phyloP scores from a whole-genome alignment of 805 yeast species.

The Wickerhamiella occidentalis region DNA sequence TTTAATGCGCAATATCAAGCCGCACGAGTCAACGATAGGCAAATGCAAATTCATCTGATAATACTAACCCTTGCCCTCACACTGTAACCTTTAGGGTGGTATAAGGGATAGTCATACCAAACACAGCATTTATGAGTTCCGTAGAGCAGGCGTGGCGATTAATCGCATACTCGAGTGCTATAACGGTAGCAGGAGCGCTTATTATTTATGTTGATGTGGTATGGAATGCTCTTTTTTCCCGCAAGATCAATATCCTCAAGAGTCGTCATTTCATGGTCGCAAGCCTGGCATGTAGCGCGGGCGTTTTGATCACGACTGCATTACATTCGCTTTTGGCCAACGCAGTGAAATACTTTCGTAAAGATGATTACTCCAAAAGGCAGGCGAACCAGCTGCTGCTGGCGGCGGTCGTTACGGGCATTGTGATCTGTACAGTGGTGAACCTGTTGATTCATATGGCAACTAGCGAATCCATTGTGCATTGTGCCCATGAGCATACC shows the following conservation, averaged over 20 bases:
- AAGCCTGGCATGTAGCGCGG: slow-evolving; percentile 67
- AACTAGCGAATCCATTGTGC: slow-evolving; percentile 74
- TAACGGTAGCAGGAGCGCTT: slow-evolving; percentile 61
- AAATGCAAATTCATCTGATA: not conserved
- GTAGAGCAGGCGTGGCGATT: slow-evolving; percentile 37
- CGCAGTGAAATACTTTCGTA: slow-evolving; percentile 36
- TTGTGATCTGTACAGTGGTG: slow-evolving; percentile 43
- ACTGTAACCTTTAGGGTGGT: not conserved
- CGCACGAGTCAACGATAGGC: not conserved
- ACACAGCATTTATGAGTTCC: not conserved
- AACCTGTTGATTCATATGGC: slow-evolving; percentile 57
- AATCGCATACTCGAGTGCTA: slow-evolving; percentile 50
- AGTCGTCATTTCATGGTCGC: slow-evolving; percentile 57
- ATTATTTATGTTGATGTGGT: slow-evolving; percentile 51
- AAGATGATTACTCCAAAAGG: slow-evolving; percentile 23
- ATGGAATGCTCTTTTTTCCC: slow-evolving; percentile 36
- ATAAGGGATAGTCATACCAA: not conserved
- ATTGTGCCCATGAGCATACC: slow-evolving; percentile 52
- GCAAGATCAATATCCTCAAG: slow-evolving; percentile 43
- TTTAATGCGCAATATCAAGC: not conserved
- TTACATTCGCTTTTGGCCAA: slow-evolving; percentile 68
- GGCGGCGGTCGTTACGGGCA: slow-evolving; percentile 45
- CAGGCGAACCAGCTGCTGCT: slow-evolving; percentile 33
- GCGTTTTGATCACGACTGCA: slow-evolving; percentile 69
- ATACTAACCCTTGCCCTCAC: not conserved